Evolutionary conservation across 2,329 filamentous ascomycete species (phyloP).

Genomic region (Xylaria sp.): DNA sequence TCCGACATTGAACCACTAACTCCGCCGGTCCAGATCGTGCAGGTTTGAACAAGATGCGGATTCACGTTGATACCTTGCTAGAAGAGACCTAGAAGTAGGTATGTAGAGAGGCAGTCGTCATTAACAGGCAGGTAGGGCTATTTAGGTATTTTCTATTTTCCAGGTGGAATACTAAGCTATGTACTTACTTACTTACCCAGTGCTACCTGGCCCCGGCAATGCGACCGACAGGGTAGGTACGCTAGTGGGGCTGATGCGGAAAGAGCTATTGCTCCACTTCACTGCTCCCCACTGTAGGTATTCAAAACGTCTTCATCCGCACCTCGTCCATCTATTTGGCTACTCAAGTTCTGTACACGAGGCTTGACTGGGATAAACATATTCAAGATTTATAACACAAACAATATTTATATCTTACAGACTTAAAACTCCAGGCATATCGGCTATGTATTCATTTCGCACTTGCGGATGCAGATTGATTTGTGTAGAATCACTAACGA

Average conservation of each 20-base stretch:
- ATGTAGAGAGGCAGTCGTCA: neutral
- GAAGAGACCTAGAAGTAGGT: neutral
- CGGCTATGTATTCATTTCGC: neutral
- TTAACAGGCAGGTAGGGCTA: neutral
- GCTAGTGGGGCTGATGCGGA: neutral
- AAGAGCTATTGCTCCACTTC: neutral
- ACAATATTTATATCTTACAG: neutral
- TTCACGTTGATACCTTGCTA: constrained; percentile 1
- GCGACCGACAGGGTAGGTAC: too few species aligned
- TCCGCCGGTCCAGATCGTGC: neutral
- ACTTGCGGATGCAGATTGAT: neutral
- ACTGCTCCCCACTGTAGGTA: too few species aligned
- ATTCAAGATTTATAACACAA: neutral
- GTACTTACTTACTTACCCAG: neutral
- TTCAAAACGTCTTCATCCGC: too few species aligned
- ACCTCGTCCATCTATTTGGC: neutral
- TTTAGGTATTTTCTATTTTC: neutral
- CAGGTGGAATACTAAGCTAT: neutral
- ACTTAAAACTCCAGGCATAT: neutral
- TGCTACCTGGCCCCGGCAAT: too few species aligned
- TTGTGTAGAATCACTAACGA: constrained; percentile 3
- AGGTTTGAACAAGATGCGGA: neutral
- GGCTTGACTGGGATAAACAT: neutral
- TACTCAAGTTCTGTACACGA: neutral
- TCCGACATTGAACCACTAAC: neutral